Base-by-base conservation (phyloP, 2,329 filamentous ascomycete genomes). In the Cercospora zeina region DNA sequence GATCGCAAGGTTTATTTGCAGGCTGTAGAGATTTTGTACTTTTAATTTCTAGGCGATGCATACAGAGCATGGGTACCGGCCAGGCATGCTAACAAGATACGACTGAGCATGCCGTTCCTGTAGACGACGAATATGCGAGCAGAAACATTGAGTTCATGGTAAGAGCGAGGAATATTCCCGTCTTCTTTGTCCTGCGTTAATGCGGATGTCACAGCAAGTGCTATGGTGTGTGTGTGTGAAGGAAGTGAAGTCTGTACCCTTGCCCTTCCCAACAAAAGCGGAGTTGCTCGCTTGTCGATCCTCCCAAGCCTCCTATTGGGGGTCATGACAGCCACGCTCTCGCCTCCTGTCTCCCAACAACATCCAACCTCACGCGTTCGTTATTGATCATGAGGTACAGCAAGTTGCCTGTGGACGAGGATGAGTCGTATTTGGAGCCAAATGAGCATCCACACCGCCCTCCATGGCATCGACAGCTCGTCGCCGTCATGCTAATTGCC, bases 391-490 rank as follows among this genome's bases (percentile, higher is more conserved):
- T 33, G 27, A 34, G 27, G n/a, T 53, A 53, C 49, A 53, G 27
- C 8, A 53, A 53, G 19, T 16, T 53, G 49, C 49, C 49, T 1
- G n/a, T 53, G 27, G 31, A 34, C 3, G 49, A 53, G 19, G 19
- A 19, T 2, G 27, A 34, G 49, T 8, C 49, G 19, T 31, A 14
- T 31, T 27, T 11, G 30, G 16, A 16, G 27, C 49, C 33, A 16
- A 27, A 53, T 21, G 49, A 34, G n/a, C 27, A 16, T 19, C 4
- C 49, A 31, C 34, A 21, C 31, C 49, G 49, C 31, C 27, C 54
- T n/a, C 31, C 54, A n/a, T 56, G 54, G 54, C 37, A 27, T 45
- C 54, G 54, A 9, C 21, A 37, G 14, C 6, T 56, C 14, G 54
- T 56, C 19, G 54, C 36, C 21, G 14, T 45, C 13, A 19, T 42